Evolutionary conservation across 2,329 filamentous ascomycete species (phyloP).

Genomic region (Aspergillus terreus): DNA sequence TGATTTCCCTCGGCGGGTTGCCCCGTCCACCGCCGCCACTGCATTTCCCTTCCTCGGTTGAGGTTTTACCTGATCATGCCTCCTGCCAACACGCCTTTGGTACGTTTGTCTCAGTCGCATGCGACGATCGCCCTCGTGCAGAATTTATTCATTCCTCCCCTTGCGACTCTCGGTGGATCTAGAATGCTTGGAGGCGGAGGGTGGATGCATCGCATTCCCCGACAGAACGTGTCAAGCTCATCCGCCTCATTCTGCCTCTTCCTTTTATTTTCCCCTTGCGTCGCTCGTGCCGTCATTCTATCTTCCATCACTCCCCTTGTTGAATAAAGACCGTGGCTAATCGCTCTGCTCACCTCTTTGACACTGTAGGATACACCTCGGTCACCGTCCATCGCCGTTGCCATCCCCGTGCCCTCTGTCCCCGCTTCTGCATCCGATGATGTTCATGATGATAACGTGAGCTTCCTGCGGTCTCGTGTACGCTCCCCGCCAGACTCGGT

Average conservation of each 20-base stretch:
- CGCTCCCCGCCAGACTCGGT: conserved; percentile 25
- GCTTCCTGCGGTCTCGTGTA: conserved; percentile 45
- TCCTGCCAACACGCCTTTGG: conserved; percentile 42
- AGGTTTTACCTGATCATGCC: conserved; percentile 30
- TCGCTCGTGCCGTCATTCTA: background rate
- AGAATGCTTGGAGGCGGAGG: background rate
- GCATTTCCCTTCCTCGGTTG: background rate
- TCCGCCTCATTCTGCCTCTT: background rate
- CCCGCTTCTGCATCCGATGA: conserved; percentile 45
- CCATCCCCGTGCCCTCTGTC: conserved; percentile 50
- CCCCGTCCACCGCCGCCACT: conserved; percentile 1
- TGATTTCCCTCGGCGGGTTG: conserved; percentile 4
- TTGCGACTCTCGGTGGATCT: conserved; percentile 9
- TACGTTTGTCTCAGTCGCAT: conserved; percentile 24
- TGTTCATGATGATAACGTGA: conserved; percentile 48
- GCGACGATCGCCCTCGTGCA: conserved; percentile 1
- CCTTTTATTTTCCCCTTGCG: background rate
- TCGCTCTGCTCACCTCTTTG: background rate
- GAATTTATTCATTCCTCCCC: conserved; percentile 10
- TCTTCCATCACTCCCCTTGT: background rate
- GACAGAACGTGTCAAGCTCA: background rate
- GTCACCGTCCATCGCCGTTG: conserved; percentile 44
- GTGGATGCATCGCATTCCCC: background rate
- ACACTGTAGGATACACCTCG: conserved; percentile 36
- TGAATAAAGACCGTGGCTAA: background rate